Evolutionary conservation across 441 rosid species (phyloP), one percentile per base, ranked within the genome.

Genomic region (Arabidopsis hybrid): DNA sequence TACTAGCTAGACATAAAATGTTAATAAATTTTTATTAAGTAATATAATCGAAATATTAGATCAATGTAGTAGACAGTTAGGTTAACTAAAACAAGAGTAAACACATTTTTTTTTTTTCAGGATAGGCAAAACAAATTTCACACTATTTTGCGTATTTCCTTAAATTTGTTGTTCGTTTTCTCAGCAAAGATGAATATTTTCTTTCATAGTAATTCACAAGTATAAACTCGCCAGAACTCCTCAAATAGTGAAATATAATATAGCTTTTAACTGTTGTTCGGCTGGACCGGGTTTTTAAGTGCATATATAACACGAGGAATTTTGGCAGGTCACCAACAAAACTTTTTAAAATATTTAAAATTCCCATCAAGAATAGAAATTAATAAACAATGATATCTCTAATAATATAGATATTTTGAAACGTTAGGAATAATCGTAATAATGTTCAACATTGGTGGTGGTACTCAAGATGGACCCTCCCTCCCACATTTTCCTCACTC

Each of bases 281-380:
- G 12, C 5, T 56, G 32, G 32, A 31, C 32, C 4, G 45, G 51
- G 26, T 38, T 53, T 38, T 14, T 14, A 58, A 26, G 31, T 63
- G 72, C 79, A 77, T 58, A 57, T 50, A 65, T 69, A 70, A 77
- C 72, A 77, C 76, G 80, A 71, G 80, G 80, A 65, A 7, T 21
- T 64, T 77, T 71, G 76, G 68, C 57, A 77, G 76, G 68, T 43
- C 72, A 77, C 76, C 80, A 65, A 77, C 58, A 77, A 77, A 71
- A 59, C 42, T 11, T 71, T 34, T 21, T 7, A 17, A 63, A 60
- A 31, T 31, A 29, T 29, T 29, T 0, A 29, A 29, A 29, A 31
- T 0, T 39, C 42, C 57, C 49, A 8, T 65, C 26, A 17, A 47
- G 4, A 13, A 0, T 7, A 10, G 18, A 69, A 36, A 31, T 12